Evolutionary conservation across 1,139 yeast genomes (phyloP), one percentile per base, ranked within the genome.

Genomic region (Meyerozyma smithsonii): DNA sequence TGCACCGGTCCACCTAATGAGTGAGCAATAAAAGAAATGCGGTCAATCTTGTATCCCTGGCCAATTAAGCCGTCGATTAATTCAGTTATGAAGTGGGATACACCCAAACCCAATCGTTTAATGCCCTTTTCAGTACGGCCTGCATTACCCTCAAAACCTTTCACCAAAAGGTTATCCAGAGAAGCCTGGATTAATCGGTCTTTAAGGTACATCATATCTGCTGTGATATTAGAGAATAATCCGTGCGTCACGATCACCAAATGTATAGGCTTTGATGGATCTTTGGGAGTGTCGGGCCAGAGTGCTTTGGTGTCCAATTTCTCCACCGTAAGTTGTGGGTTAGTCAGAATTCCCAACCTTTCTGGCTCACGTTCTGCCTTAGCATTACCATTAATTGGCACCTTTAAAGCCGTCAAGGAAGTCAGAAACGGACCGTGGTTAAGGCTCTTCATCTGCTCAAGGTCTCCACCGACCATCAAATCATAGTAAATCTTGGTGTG

Each of bases 371-470:
- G 21, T 11, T 23, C 39, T 4, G 23, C 28, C 5, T 8, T 21
- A 12, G 7, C 4, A 6, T 8, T 20, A n/a, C 25, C 21, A 14
- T 15, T 19, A 21, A 17, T 37, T 8, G 36, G 16, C 3, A 39
- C 37, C 14, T 32, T 41, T 7, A 54, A 20, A n/a, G 52, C 39
- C 1, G 58, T 44, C 15, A 64, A 40, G 0, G 61, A 42, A 21
- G 41, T 43, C 32, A 41, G 50, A 12, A 62, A 36, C 12, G 53
- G 48, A 18, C 59, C 64, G 39, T 55, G 63, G 39, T 64, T 62
- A 17, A 66, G 40, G 30, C 53, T 58, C 42, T 64, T 66, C 67
- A 71, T 57, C 8, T 42, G 44, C 12, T 47, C 43, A 34, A 62
- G 48, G 46, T 70, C 64, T 39, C 59, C 63, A 57, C 45, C 65